Percentiles rank a stretch among this genome's conserved stretches.
Conservation (phyloP, 2,329 filamentous ascomycete species). For the Xylariaceae sp. region DNA sequence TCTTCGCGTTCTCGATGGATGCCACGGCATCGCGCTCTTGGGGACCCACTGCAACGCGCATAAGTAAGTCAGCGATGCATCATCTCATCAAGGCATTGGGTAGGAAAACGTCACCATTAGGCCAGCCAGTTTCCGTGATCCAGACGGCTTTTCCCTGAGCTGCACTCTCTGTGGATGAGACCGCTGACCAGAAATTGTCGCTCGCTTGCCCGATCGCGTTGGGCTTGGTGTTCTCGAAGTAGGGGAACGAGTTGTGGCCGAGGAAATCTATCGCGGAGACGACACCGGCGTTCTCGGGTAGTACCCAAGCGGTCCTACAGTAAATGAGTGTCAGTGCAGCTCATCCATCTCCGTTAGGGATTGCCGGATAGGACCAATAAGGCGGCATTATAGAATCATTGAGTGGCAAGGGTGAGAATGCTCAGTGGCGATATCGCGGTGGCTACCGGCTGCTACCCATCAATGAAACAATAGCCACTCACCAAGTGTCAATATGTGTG, state of each 20-base stretch:
- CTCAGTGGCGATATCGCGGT: no score
- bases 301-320: slow-evolving; percentile 24
- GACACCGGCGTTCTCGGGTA: slow-evolving; percentile 23
- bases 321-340: background rate
- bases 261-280: slow-evolving; percentile 20
- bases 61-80: slow-evolving; percentile 1
- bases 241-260: slow-evolving; percentile 27
- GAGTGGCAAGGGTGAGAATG: no score
- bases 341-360: no score
- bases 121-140: slow-evolving; percentile 29
- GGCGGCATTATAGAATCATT: no score
- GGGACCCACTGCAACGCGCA: slow-evolving; percentile 16
- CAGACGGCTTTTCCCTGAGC: slow-evolving; percentile 25
- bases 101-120: slow-evolving; percentile 22
- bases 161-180: slow-evolving; percentile 21
- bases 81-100: background rate
- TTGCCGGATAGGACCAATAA: no score
- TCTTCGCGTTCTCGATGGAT: slow-evolving; percentile 21
- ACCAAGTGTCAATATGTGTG: slow-evolving; percentile 28
- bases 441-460: background rate
- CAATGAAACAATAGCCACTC: slow-evolving; percentile 1
- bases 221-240: slow-evolving; percentile 23
- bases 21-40: slow-evolving; percentile 22
- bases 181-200: slow-evolving; percentile 22
- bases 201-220: slow-evolving; percentile 23